phyloP scores from a whole-genome alignment of 768 basidiomycete genomes.

The Lactarius quietus region DNA sequence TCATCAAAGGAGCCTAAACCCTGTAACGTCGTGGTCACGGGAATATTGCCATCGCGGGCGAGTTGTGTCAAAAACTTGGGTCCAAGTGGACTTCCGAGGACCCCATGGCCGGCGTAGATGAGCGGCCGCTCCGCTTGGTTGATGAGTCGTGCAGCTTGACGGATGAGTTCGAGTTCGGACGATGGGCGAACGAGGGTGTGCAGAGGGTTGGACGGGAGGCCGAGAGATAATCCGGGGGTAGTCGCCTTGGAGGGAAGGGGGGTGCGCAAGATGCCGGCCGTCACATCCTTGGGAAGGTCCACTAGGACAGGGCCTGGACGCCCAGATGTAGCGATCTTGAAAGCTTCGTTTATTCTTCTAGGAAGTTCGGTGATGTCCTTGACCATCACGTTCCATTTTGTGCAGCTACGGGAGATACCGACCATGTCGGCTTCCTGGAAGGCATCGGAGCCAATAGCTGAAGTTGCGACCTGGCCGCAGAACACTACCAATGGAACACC shows the following conservation, averaged over 20 bases:
- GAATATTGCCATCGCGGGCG: conserved; percentile 84
- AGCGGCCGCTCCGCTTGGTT: conserved; percentile 88
- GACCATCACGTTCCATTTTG: conserved; percentile 99
- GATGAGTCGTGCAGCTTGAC: conserved; percentile 85
- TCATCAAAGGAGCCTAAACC: conserved; percentile 97
- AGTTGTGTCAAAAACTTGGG: conserved; percentile 79
- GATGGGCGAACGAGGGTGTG: conserved; percentile 40
- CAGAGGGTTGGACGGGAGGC: conserved; percentile 72
- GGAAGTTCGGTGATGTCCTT: conserved; percentile 96
- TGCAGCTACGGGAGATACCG: conserved; percentile 95
- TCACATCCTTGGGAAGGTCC: conserved; percentile 98
- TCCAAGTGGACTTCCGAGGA: conserved; percentile 77
- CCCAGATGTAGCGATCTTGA: conserved; percentile 97
- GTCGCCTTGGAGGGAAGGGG: conserved; percentile 84
- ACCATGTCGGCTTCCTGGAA: conserved; percentile 99
- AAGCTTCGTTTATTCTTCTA: conserved; percentile 95
- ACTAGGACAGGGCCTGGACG: conserved; percentile 97
- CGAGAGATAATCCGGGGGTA: conserved; percentile 72
- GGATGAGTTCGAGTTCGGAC: conserved; percentile 59
- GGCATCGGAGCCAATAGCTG: conserved; percentile 97
- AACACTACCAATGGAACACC: conserved; percentile 95
- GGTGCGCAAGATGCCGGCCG: conserved; percentile 83
- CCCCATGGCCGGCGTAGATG: conserved; percentile 90
- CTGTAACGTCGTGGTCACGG: conserved; percentile 94
- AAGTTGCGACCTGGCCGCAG: conserved; percentile 96